Percentiles rank a stretch among this genome's conserved stretches.
phyloP scores from a whole-genome alignment of 345 rosid genomes.

The Anastatica hierochuntica region DNA sequence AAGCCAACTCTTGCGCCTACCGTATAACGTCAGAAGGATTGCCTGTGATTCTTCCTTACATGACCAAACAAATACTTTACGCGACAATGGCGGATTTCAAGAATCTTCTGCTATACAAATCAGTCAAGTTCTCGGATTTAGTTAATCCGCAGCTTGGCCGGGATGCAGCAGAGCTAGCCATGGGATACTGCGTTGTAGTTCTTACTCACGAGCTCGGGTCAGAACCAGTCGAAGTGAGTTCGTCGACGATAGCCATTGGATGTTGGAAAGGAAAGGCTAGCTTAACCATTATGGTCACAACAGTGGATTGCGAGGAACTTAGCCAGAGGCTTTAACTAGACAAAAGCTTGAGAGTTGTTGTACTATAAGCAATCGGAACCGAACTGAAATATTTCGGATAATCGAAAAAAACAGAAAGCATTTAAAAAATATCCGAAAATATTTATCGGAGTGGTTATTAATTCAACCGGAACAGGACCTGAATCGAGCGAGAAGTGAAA shows the following conservation, averaged over 20 bases:
- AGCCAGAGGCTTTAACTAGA: conserved; percentile 60
- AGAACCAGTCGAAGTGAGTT: conserved; percentile 31
- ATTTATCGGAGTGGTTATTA: no score
- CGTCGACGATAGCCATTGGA: conserved; percentile 66
- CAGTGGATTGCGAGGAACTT: conserved; percentile 74
- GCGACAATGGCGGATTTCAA: conserved; percentile 65
- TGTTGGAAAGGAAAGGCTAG: conserved; percentile 88
- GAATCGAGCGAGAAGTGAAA: no score
- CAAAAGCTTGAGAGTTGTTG: no score
- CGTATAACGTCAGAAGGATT: conserved; percentile 94
- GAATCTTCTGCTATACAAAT: conserved; percentile 70
- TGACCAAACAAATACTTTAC: conserved; percentile 68
- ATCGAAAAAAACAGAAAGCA: no score
- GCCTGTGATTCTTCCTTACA: conserved; percentile 75
- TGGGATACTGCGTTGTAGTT: conserved; percentile 78
- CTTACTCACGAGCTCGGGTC: conserved; percentile 27
- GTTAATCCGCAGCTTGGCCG: conserved; percentile 55
- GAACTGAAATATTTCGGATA: no score
- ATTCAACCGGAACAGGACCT: no score
- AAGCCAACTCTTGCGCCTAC: conserved; percentile 58
- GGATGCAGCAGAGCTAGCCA: conserved; percentile 58
- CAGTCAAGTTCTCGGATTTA: conserved; percentile 61
- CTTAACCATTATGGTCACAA: conserved; percentile 78
- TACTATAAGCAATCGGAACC: no score
- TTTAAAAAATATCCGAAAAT: no score